Evolutionary conservation across 495 filamentous ascomycete species (phyloP).

Genomic region (Penicillium pancosmium): DNA sequence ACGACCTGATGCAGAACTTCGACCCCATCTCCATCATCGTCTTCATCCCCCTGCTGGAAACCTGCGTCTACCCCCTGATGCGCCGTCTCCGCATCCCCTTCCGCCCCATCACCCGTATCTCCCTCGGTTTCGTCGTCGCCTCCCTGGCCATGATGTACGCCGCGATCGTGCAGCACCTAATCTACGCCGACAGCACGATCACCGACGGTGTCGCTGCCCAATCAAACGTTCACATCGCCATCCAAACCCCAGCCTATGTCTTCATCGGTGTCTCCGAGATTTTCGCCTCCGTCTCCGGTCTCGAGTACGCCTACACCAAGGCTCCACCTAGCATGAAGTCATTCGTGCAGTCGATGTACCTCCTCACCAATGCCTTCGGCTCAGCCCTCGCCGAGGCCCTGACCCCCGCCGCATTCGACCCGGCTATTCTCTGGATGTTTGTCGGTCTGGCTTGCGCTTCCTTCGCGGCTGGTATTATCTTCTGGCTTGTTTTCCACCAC

Average conservation of each 20-base stretch:
- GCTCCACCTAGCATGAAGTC: constrained; percentile 81
- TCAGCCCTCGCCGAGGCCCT: constrained; percentile 73
- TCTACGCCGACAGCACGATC: constrained; percentile 54
- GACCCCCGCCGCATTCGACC: constrained; percentile 68
- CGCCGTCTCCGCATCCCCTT: constrained; percentile 66
- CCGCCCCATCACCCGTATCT: constrained; percentile 74
- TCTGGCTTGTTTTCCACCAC: constrained; percentile 47
- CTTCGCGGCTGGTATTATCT: constrained; percentile 46
- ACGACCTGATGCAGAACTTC: constrained; percentile 78
- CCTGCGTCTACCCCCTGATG: constrained; percentile 66
- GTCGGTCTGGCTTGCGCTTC: constrained; percentile 56
- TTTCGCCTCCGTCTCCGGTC: constrained; percentile 68
- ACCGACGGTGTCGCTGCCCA: constrained; percentile 38
- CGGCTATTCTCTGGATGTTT: constrained; percentile 72
- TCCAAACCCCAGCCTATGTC: constrained; percentile 70
- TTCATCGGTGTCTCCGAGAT: constrained; percentile 75
- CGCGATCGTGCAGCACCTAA: constrained; percentile 71
- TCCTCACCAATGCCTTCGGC: constrained; percentile 74
- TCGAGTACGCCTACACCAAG: constrained; percentile 83
- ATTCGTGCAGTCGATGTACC: constrained; percentile 73
- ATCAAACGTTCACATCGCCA: constrained; percentile 62
- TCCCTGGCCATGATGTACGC: constrained; percentile 66
- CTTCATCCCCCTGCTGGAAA: constrained; percentile 71
- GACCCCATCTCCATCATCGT: constrained; percentile 75
- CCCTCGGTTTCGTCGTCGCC: constrained; percentile 68